Evolutionary conservation across 768 basidiomycete species (phyloP), one percentile per base, ranked within the genome.

Genomic region (Boletus tomentosulus): DNA sequence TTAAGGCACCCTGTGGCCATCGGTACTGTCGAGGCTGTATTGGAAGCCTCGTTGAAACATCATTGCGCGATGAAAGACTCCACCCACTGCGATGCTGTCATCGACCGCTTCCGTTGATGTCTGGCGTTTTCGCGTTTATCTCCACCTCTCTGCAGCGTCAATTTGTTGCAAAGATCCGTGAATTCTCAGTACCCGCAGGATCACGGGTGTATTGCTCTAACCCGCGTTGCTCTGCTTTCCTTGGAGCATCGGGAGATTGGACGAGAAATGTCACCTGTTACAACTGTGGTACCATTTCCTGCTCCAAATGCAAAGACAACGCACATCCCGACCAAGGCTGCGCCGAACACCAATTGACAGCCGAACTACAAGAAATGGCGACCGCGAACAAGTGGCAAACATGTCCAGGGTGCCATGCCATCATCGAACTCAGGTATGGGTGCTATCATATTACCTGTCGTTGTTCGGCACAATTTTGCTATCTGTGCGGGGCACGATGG

Each of bases 371-470:
- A 22, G 74, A 70, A 4, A 73, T 84, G 3, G 83, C 82, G 0
- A 60, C 60, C 2, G 57, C 71, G 31, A 55, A 77, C 45, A 69
- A 71, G 11, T 86, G 82, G 84, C 81, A 85, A 59, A 85, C 81
- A 0, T 87, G 85, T 61, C 84, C 84, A 0, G 74, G 74, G 5
- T 87, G 85, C 60, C 60, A 73, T 6, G 69, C 74, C 15, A 73
- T 86, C 46, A 74, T 86, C 37, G 85, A 87, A 57, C 73, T 84
- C 15, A 61, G 69, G 16, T 60, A 72, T 6, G 85, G 85, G 0
- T 86, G 85, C 55, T 82, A 78, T 63, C 85, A 87, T 46, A 85
- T 87, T 70, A 83, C 77, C 13, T 87, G 85, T 56, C 73, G 67
- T 0, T 74, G 73, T 52, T 50, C 55, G 9, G 70, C 74, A 0